These are phyloP conservation scores for Entomortierella parvispora DNA, from an alignment of 192 early-diverging fungal species.

Conservation along the genomic window DNA sequence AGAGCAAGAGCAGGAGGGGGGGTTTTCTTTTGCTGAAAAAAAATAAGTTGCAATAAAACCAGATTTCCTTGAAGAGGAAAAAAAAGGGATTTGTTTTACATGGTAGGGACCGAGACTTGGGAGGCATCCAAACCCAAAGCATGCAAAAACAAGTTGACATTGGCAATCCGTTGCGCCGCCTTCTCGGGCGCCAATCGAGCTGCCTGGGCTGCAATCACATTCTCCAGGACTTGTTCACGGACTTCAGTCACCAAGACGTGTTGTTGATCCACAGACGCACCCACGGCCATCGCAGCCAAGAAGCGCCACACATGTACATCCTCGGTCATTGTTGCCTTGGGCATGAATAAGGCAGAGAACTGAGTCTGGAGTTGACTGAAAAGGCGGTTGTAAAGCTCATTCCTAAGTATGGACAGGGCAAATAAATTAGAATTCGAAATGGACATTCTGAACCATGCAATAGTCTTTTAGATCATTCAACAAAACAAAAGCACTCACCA, in stretches of 20 bases:
- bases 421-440: background rate
- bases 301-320: conserved; percentile 99
- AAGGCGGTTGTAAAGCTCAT: conserved; percentile 86
- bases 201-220: conserved; percentile 71
- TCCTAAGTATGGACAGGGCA: conserved; percentile 49
- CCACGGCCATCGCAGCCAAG: conserved; percentile 93
- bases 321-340: conserved; percentile 64
- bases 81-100: conserved; percentile 28
- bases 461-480: conserved; percentile 5
- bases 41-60: too few species aligned
- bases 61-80: too few species aligned
- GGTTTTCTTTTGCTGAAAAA: too few species aligned
- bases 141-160: conserved; percentile 96
- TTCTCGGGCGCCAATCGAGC: conserved; percentile 65
- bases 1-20: too few species aligned
- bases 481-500: conserved; percentile 50
- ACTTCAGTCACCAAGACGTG: conserved; percentile 91
- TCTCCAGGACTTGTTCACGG: conserved; percentile 85
- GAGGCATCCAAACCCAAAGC: conserved; percentile 93
- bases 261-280: conserved; percentile 96
- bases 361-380: conserved; percentile 81
- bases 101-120: conserved; percentile 66
- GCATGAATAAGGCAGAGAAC: conserved; percentile 84
- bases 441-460: background rate
- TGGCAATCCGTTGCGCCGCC: conserved; percentile 74